These are phyloP conservation scores for Hypoxylon fragiforme DNA, from an alignment of 495 filamentous ascomycete species.

Conservation along the genomic window DNA sequence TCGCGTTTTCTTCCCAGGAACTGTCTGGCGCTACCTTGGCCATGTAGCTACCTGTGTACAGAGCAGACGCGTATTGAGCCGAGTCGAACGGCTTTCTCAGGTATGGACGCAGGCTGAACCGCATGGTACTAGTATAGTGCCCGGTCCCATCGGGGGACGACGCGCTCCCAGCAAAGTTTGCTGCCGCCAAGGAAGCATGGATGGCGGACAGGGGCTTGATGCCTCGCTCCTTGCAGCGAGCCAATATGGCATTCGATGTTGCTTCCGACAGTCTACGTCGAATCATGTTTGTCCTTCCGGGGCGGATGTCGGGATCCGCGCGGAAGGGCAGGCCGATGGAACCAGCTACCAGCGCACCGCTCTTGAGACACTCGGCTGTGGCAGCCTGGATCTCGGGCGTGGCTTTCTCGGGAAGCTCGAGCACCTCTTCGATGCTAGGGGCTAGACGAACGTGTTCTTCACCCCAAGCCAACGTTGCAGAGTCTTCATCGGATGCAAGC, in stretches of 20 bases:
- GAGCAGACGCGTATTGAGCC: constrained; percentile 26
- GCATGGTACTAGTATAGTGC: constrained; percentile 44
- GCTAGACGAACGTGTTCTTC: constrained; percentile 33
- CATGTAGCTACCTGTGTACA: constrained; percentile 39
- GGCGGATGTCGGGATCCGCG: neutral
- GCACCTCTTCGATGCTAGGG: constrained; percentile 36
- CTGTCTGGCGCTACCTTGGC: constrained; percentile 20
- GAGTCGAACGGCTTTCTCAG: constrained; percentile 35
- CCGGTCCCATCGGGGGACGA: constrained; percentile 2
- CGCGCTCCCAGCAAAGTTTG: neutral
- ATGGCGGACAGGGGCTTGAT: constrained; percentile 3
- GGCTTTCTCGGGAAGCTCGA: constrained; percentile 3
- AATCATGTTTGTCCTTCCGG: neutral
- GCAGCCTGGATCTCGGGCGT: constrained; percentile 9
- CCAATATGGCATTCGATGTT: neutral
- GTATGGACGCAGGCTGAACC: constrained; percentile 35
- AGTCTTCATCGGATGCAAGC: constrained; percentile 9
- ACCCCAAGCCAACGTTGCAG: constrained; percentile 35
- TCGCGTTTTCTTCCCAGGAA: constrained; percentile 37
- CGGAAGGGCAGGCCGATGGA: constrained; percentile 5
- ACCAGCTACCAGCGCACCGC: neutral
- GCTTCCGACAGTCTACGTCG: neutral
- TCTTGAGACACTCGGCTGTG: constrained; percentile 1
- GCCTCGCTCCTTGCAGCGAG: neutral
- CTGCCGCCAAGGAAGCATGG: constrained; percentile 4